Evolutionary conservation across 495 filamentous ascomycete genomes (phyloP), one percentile per base, ranked within the genome.

Genomic region (Aspergillus ostianus): DNA sequence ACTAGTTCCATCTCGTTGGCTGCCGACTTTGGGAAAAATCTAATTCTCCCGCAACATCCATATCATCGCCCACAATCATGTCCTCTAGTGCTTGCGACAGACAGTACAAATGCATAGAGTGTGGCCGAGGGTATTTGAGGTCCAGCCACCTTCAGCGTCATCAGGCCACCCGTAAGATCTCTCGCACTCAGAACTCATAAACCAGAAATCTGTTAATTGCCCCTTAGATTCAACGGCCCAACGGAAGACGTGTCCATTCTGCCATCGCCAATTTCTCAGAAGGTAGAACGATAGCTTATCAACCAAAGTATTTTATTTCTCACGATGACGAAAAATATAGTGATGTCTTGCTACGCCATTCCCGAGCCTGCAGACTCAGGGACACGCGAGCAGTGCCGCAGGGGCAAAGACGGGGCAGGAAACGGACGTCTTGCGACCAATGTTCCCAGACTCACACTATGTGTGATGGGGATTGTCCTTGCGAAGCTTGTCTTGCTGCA

Each of bases 281-380:
- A 57, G 55, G 55, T 57, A 57, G 10, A 15, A 21, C 26, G 1
- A 19, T 51, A 4, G 4, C 21, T 9, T 7, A 26, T 23, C 9
- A 4, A 2, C 23, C 23, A 26, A n/a, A n/a, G n/a, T n/a, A n/a
- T n/a, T n/a, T n/a, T n/a, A n/a, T 26, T 26, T 4, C 23, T 26
- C 2, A 26, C 4, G 23, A 26, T 4, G 4, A 26, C 4, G 23
- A 26, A 32, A 12, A 12, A 15, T 2, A 5, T 18, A 57, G 55
- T 9, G 55, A 57, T 49, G 55, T 57, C 41, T 32, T 57, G 3
- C 55, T 46, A 2, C 55, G 55, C 20, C 55, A 57, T 50, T 47
- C 47, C 7, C 23, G 15, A 32, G 49, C 20, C 2, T 57, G 55
- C 55, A 57, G 32, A n/a, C 23, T 50, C 6, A 57, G 36, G 10